Evolutionary conservation across 805 yeast species (phyloP).

Genomic region (Pichia californica): DNA sequence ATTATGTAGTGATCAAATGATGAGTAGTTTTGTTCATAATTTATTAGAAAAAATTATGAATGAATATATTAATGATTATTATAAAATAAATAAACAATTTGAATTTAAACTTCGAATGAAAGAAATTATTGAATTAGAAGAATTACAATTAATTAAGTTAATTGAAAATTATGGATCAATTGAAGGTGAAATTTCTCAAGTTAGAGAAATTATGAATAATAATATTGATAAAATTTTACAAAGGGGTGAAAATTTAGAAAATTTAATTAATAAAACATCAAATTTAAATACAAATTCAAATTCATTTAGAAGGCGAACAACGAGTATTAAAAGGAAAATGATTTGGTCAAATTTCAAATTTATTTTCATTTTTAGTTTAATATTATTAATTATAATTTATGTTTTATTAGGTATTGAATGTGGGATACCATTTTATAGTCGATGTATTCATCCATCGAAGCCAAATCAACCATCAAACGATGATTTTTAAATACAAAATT

Average conservation of each 20-base stretch:
- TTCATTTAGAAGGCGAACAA: constrained; percentile 65
- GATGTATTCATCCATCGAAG: constrained; percentile 32
- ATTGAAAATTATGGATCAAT: constrained; percentile 29
- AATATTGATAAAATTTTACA: constrained; percentile 65
- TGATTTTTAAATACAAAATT: background rate
- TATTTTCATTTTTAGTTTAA: constrained; percentile 24
- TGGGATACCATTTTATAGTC: constrained; percentile 44
- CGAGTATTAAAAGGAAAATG: constrained; percentile 53
- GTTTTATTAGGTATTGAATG: constrained; percentile 45
- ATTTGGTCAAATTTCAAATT: constrained; percentile 61
- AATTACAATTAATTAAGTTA: constrained; percentile 37
- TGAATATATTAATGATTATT: constrained; percentile 31
- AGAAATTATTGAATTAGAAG: constrained; percentile 51
- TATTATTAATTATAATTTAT: constrained; percentile 34
- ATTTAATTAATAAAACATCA: constrained; percentile 74
- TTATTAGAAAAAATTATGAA: constrained; percentile 45
- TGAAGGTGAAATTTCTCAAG: constrained; percentile 55
- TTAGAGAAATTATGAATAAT: constrained; percentile 62
- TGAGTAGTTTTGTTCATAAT: constrained; percentile 40
- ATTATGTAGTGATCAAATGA: constrained; percentile 38
- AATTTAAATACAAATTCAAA: constrained; percentile 59
- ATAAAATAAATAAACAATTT: constrained; percentile 18
- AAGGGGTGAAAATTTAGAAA: constrained; percentile 70
- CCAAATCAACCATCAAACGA: constrained; percentile 22
- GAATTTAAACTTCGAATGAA: constrained; percentile 53